Conservation (phyloP, 2,329 filamentous ascomycete genomes). For the Colletotrichum tamarilloi region DNA sequence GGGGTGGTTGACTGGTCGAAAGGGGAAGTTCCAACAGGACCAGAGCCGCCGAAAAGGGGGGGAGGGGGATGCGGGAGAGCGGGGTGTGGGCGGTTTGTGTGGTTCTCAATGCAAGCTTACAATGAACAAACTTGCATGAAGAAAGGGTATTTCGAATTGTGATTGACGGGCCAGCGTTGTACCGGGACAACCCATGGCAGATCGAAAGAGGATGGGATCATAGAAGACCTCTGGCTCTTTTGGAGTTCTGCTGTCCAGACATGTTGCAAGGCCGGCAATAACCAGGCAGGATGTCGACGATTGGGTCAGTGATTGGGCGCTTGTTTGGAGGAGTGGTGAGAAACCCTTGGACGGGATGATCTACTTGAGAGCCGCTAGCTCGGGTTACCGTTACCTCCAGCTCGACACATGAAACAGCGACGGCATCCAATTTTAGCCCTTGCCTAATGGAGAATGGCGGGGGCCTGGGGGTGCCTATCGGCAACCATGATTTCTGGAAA, state of each 20-base stretch:
- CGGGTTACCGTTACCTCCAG: constrained; percentile 21
- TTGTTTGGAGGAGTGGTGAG: background rate
- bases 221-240: background rate
- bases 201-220: background rate
- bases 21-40: background rate
- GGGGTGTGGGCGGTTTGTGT: background rate
- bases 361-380: constrained; percentile 30
- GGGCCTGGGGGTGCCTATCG: background rate
- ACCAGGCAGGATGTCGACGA: background rate
- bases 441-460: background rate
- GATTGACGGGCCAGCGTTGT: background rate
- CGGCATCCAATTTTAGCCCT: constrained; percentile 16
- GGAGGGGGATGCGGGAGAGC: background rate
- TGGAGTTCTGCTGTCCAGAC: background rate
- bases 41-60: background rate
- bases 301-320: constrained; percentile 12
- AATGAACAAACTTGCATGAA: background rate
- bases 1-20: background rate
- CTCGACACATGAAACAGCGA: constrained; percentile 32
- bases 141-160: background rate
- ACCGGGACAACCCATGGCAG: background rate
- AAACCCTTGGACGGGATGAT: constrained; percentile 6
- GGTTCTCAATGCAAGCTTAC: background rate
- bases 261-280: background rate
- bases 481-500: background rate